Base-by-base conservation (phyloP, 352 stramenopile genomes). In the Globisporangium sylvaticum region DNA sequence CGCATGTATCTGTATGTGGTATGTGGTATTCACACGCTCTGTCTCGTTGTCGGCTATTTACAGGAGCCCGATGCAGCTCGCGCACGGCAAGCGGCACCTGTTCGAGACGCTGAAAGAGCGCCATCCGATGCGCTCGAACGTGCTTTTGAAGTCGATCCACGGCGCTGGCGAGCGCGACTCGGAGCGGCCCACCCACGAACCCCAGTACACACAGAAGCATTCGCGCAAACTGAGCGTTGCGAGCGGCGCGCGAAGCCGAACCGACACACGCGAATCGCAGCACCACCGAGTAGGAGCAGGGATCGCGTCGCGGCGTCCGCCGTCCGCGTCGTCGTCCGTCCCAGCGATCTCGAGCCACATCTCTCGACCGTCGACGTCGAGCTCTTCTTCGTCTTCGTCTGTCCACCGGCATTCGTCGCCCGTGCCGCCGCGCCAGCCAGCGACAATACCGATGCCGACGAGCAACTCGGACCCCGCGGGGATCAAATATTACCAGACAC, bases 101-200 rank as follows among this genome's bases (percentile, higher is more conserved):
- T 70, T 70, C 39, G 65, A 65, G 57, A 62, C 60, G 39, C 50
- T 70, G 12, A 66, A 66, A 32, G 42, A 62, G 24, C 65, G 54
- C 32, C 65, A 70, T n/a, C 65, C 65, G 3, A 25, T 65, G 52
- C 58, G 58, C 37, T 42, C 60, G n/a, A 54, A 66, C 7, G 58
- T 46, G 27, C 39, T 70, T 1, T 9, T 70, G 50, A 50, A 50
- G 42, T 44, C 65, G 39, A 58, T 65, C 6, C 48, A 70, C 29
- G 27, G 54, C 39, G 39, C 39, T 7, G 39, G 39, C 4, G 55
- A 60, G 20, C 31, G 3, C 1, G 42, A 57, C 46, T 29, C 27
- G 1, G 27, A 66, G 32, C 29, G 57, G 3, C 50, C 27, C 18
- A 29, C 39, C 4, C 58, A 60, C 18, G 34, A 55, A 10, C 42